Evolutionary conservation across 139 green algal species (phyloP), one percentile per base, ranked within the genome.

Genomic region (Mychonastes homosphaera): DNA sequence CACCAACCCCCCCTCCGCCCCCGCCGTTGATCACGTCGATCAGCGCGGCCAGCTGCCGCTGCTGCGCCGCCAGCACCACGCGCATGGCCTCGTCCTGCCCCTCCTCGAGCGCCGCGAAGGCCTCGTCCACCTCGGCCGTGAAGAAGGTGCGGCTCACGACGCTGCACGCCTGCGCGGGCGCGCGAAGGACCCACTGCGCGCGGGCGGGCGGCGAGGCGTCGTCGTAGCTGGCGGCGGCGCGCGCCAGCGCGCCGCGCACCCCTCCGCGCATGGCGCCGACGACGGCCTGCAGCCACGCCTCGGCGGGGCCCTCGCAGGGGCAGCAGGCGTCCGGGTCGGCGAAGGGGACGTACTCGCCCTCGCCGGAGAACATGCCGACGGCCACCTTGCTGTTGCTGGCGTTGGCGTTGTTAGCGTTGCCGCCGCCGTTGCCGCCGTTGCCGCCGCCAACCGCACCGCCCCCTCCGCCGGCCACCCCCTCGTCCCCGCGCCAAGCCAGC

Each of bases 61-160:
- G 75, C 74, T 89, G 80, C 48, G 67, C 69, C 13, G 64, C 10
- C 4, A 6, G 12, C 15, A 30, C 8, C 45, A 24, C 33, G 13
- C 13, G 16, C 13, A 53, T 18, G n/a, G 86, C 89, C 36, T 91
- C 83, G 53, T 95, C 87, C 55, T 94, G 94, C 34, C 89, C 74
- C 49, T 94, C 87, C 73, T 96, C 88, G 33, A 95, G 72, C 64
- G 91, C 80, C 34, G 89, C 82, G 77, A 95, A 95, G 0, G 86
- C 88, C 38, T 90, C 81, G 33, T 87, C 86, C 54, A 94, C 75
- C 71, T 91, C 79, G 40, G 75, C 76, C 0, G 88, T 94, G 69
- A 90, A 96, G 73, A 91, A 89, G n/a, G 87, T 87, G 36, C 88
- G 78, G 4, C 72, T 86, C 34, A 93, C 83, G 26, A 88, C 72